phyloP scores from a whole-genome alignment of 371 early-diverging fungal genomes.

The Catenaria anguillulae region DNA sequence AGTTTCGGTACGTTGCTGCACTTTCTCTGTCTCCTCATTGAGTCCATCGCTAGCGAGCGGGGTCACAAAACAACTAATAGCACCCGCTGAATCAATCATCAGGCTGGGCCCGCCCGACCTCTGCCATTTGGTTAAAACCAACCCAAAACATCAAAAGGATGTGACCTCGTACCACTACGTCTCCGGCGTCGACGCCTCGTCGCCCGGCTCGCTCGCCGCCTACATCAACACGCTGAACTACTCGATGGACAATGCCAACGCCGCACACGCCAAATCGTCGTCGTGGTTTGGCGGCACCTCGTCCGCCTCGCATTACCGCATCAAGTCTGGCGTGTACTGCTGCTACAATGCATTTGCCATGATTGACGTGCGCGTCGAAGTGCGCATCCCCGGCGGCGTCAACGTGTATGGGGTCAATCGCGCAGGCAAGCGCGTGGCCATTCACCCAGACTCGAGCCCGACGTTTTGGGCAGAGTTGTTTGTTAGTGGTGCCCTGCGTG shows the following conservation, averaged over 20 bases:
- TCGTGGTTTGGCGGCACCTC: conserved; percentile 22
- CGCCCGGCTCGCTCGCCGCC: conserved; percentile 84
- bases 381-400: conserved; percentile 93
- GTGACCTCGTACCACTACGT: conserved; percentile 71
- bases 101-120: conserved; percentile 95
- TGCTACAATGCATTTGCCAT: conserved; percentile 91
- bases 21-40: conserved; percentile 2
- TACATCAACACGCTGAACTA: conserved; percentile 90
- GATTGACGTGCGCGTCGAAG: conserved; percentile 92
- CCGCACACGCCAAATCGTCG: not conserved
- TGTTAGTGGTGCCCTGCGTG: conserved; percentile 69
- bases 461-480: conserved; percentile 75
- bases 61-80: not conserved
- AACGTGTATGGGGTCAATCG: conserved; percentile 76
- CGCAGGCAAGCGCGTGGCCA: conserved; percentile 6
- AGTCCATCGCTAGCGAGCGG: too few species aligned
- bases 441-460: not conserved
- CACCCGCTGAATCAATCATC: too few species aligned
- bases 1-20: not conserved
- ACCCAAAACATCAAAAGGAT: conserved; percentile 66
- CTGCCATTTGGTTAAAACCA: conserved; percentile 78
- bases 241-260: conserved; percentile 36
- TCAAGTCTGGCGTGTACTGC: conserved; percentile 42
- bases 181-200: conserved; percentile 82
- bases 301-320: conserved; percentile 29